Evolutionary conservation across 192 early-diverging fungal species (phyloP).

Genomic region (Backusella liffmaniae): DNA sequence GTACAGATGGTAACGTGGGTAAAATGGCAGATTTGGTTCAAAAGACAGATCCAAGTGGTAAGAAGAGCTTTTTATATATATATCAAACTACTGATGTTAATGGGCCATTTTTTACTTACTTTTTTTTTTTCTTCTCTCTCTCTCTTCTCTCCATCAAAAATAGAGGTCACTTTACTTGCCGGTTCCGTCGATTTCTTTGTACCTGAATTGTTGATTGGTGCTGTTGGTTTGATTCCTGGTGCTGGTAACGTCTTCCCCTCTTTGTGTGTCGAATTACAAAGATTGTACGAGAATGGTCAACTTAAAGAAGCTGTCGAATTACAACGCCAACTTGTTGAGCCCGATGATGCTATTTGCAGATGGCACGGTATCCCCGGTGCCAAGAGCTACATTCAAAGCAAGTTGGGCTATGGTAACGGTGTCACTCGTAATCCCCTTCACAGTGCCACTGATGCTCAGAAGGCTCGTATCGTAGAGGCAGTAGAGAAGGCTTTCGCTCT

Average conservation of each 20-base stretch:
- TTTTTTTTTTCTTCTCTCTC: background rate
- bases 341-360: slow-evolving; percentile 34
- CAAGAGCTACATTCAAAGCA: slow-evolving; percentile 29
- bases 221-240: slow-evolving; percentile 33
- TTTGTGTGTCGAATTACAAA: slow-evolving; percentile 27
- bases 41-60: slow-evolving; percentile 24
- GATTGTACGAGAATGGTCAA: slow-evolving; percentile 27
- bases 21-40: slow-evolving; percentile 35
- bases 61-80: background rate
- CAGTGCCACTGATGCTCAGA: background rate
- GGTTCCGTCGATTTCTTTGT: slow-evolving; percentile 38
- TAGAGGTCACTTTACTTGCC: slow-evolving; percentile 36
- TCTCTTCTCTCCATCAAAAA: background rate
- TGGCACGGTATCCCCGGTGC: slow-evolving; percentile 37
- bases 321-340: slow-evolving; percentile 30
- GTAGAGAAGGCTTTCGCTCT: background rate
- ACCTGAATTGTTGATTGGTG: slow-evolving; percentile 34
- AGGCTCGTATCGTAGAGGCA: background rate
- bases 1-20: slow-evolving; percentile 40
- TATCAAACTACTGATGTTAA: background rate
- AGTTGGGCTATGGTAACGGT: slow-evolving; percentile 30
- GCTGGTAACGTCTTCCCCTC: slow-evolving; percentile 28
- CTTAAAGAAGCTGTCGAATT: slow-evolving; percentile 26
- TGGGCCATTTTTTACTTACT: background rate
- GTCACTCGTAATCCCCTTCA: background rate